Evolutionary conservation across 2,329 filamentous ascomycete species (phyloP).

Genomic region (Cryphonectria nitschkei): DNA sequence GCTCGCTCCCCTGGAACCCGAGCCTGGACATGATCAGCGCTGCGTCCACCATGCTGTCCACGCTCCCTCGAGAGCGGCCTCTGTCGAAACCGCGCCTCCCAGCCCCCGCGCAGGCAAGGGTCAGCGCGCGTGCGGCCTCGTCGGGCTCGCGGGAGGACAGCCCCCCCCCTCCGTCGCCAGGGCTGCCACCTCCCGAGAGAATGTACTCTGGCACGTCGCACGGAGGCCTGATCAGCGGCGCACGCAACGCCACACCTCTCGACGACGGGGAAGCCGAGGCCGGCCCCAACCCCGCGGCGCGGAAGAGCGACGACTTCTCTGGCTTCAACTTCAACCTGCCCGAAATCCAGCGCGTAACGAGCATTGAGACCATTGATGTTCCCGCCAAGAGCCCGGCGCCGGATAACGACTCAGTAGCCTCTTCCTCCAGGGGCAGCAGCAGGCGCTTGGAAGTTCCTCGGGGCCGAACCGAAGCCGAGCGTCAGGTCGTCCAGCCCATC

Average conservation of each 20-base stretch:
- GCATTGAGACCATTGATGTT: constrained; percentile 26
- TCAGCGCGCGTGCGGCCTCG: constrained; percentile 46
- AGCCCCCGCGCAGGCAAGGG: constrained; percentile 67
- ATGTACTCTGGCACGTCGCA: constrained; percentile 51
- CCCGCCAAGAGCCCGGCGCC: constrained; percentile 26
- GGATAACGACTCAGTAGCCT: constrained; percentile 7
- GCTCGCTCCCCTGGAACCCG: constrained; percentile 43
- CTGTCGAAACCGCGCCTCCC: constrained; percentile 72
- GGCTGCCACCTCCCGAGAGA: constrained; percentile 49
- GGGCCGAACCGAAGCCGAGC: constrained; percentile 35
- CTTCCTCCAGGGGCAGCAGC: not conserved
- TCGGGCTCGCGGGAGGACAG: constrained; percentile 40
- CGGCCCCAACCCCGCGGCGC: constrained; percentile 21
- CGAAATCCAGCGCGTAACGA: constrained; percentile 31
- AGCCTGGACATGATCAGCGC: constrained; percentile 26
- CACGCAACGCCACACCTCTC: constrained; percentile 51
- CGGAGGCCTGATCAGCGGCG: constrained; percentile 53
- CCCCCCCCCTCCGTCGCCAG: constrained; percentile 42
- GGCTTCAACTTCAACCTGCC: constrained; percentile 30
- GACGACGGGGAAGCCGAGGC: constrained; percentile 25
- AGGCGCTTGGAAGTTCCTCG: not conserved
- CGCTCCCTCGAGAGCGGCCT: constrained; percentile 62
- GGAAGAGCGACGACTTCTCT: constrained; percentile 23
- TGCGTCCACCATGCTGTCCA: constrained; percentile 54
- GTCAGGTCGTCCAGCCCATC: constrained; percentile 44